Evolutionary conservation across 768 basidiomycete genomes (phyloP), one percentile per base, ranked within the genome.

Genomic region (Leucogyrophana mollusca): DNA sequence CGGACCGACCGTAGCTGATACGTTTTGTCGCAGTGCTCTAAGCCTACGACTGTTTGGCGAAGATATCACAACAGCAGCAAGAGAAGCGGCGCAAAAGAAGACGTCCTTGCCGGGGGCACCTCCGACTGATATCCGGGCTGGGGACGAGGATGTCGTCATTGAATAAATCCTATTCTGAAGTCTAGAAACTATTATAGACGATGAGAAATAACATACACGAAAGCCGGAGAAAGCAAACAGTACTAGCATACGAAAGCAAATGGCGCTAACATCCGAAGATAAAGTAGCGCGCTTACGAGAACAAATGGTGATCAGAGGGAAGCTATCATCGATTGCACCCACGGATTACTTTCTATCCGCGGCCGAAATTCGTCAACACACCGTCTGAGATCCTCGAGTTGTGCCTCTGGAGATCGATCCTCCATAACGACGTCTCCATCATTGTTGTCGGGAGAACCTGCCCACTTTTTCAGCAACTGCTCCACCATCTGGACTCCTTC

Each of bases 401-500:
- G 73, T 1, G 58, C 50, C 22, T 71, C 68, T 0, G 61, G 50
- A 1, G 55, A 56, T 20, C 51, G 50, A 24, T 65, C 70, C 20
- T 77, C 71, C 73, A 74, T 78, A 18, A 73, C 73, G 40, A 81
- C 71, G 22, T 77, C 74, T 1, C 65, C 67, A 13, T 70, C 64
- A 33, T 60, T 53, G 34, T 66, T 60, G 24, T 71, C 61, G 64
- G 56, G 38, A 1, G 54, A 51, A n/a, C 58, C 46, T 4, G 75
- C 70, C 85, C 95, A 98, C 10, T 71, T 64, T 14, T 73, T 67
- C 34, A 98, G 77, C 56, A 99, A 75, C 18, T 86, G 76, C 57
- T 94, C 83, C 53, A 98, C 80, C 17, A 94, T 76, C 40, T 76
- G 68, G 7, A 94, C 82, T 2, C 96, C 96, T 53, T 88, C 80